phyloP scores from a whole-genome alignment of 2,329 filamentous ascomycete genomes.

The Pyrenophora seminiperda region DNA sequence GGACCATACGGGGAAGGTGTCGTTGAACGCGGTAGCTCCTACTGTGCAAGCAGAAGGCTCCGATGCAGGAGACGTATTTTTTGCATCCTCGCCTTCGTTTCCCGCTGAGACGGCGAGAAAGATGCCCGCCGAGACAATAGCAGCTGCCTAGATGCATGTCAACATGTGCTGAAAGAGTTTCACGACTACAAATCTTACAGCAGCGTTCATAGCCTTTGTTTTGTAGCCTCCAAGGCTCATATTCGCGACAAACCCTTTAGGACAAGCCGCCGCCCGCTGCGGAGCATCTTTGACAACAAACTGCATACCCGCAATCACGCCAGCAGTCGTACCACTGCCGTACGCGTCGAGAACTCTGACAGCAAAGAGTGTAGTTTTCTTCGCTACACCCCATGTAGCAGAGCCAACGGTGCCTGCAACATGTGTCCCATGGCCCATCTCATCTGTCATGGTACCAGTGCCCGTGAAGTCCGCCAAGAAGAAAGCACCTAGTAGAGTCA shows the following conservation, averaged over 20 bases:
- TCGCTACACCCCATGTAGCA: conserved; percentile 41
- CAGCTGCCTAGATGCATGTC: conserved; percentile 29
- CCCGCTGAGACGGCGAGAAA: conserved; percentile 49
- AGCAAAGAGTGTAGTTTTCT: conserved; percentile 42
- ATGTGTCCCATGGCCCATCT: conserved; percentile 46
- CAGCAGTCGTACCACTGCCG: conserved; percentile 31
- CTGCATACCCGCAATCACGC: conserved; percentile 36
- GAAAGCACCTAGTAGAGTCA: conserved; percentile 25
- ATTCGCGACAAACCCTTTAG: conserved; percentile 41
- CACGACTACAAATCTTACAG: conserved; percentile 13
- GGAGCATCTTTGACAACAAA: conserved; percentile 23
- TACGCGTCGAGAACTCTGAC: conserved; percentile 45
- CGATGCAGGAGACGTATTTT: conserved; percentile 41
- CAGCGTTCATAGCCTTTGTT: conserved; percentile 32
- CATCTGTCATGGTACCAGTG: conserved; percentile 31
- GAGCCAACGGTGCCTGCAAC: conserved; percentile 43
- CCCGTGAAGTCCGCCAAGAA: conserved; percentile 36
- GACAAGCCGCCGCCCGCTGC: conserved; percentile 18
- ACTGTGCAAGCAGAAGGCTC: conserved; percentile 47
- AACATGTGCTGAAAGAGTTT: background rate
- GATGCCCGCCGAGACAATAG: conserved; percentile 40
- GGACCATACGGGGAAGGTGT: conserved; percentile 41
- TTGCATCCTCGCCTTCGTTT: conserved; percentile 38
- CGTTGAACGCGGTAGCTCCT: conserved; percentile 41
- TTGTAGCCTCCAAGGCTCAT: conserved; percentile 43